A percentile compares a stretch with the other conserved stretches of the same genome.
Conservation (phyloP, 129 eudicot species). For the Helianthus annuus region HanXRQr2.0-SUNRISE NC_035436.2:165902339-165902838, state of each 20-base stretch:
- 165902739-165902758: slow-evolving; percentile 82
- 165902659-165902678: slow-evolving; percentile 63
- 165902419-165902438: slow-evolving; percentile 69
- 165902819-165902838: slow-evolving; percentile 72
- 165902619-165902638: slow-evolving; percentile 73
- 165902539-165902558: slow-evolving; percentile 64
- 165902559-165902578: slow-evolving; percentile 78
- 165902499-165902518: slow-evolving; percentile 70
- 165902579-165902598: slow-evolving; percentile 65
- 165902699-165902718: slow-evolving; percentile 93
- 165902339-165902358: slow-evolving; percentile 77
- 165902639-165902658: slow-evolving; percentile 72
- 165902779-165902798: slow-evolving; percentile 69
- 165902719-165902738: slow-evolving; percentile 57
- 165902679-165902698: slow-evolving; percentile 72
- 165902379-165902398: slow-evolving; percentile 64
- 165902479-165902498: slow-evolving; percentile 67
- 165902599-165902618: slow-evolving; percentile 75
- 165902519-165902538: slow-evolving; percentile 63
- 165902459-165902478: slow-evolving; percentile 62
- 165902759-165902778: slow-evolving; percentile 81
- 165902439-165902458: slow-evolving; percentile 58
- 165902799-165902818: slow-evolving; percentile 66
- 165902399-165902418: slow-evolving; percentile 71
- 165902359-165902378: slow-evolving; percentile 53